Evolutionary conservation across 257 asterid genomes (phyloP).

Genomic region (Paulownia fortunei): DNA sequence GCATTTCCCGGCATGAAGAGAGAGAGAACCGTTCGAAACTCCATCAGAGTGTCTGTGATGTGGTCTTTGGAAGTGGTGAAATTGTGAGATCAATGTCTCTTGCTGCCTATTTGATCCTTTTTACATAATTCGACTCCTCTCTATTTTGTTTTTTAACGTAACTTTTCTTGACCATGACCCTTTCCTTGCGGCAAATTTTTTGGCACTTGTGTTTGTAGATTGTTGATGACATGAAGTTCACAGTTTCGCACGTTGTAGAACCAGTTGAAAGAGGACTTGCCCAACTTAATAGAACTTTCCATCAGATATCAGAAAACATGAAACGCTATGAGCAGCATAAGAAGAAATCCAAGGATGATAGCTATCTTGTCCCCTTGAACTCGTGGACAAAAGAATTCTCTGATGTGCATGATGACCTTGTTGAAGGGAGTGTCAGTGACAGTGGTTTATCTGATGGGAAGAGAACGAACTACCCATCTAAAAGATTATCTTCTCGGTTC

Average conservation of each 20-base stretch:
- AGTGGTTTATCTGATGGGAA: conserved; percentile 65
- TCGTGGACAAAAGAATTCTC: conserved; percentile 70
- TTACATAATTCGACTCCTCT: not conserved
- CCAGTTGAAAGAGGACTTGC: conserved; percentile 98
- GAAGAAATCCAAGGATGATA: conserved; percentile 82
- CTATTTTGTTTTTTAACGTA: too few species aligned
- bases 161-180: not conserved
- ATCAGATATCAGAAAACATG: conserved; percentile 87
- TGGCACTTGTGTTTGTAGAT: conserved; percentile 52
- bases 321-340: conserved; percentile 65
- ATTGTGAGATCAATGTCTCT: conserved; percentile 60
- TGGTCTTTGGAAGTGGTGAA: conserved; percentile 95
- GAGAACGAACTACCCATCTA: too few species aligned
- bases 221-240: conserved; percentile 95
- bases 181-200: too few species aligned
- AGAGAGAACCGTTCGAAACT: conserved; percentile 68
- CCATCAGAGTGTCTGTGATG: conserved; percentile 94
- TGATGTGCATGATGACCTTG: conserved; percentile 64
- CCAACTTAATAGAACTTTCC: conserved; percentile 77
- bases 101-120: conserved; percentile 1
- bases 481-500: conserved; percentile 54
- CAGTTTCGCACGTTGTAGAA: conserved; percentile 90
- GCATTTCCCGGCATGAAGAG: conserved; percentile 66
- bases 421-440: conserved; percentile 81
- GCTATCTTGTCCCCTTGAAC: conserved; percentile 78